phyloP scores from a whole-genome alignment of 148 eudicot genomes.

The Rhododendron henanense region DNA sequence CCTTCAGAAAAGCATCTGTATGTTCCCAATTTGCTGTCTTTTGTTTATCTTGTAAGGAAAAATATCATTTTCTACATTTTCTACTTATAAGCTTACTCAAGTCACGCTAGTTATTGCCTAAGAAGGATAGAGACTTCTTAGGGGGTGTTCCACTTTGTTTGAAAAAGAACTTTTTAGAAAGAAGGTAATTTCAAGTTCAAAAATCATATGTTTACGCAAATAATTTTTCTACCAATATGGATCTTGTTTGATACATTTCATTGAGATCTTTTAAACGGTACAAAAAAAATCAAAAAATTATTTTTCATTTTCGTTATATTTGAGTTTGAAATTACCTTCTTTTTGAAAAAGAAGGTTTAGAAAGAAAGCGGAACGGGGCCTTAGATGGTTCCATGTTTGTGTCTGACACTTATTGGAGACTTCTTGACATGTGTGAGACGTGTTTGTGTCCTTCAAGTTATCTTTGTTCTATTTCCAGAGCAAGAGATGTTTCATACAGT shows the following conservation, averaged over 20 bases:
- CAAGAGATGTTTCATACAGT: not conserved
- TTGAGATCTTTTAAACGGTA: too few species aligned
- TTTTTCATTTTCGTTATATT: too few species aligned
- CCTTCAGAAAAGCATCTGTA: conserved; percentile 87
- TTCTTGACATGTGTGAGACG: not conserved
- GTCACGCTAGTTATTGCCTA: not conserved
- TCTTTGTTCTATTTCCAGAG: not conserved
- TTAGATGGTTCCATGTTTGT: not conserved
- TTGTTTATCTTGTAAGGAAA: conserved; percentile 2
- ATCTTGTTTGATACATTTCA: too few species aligned
- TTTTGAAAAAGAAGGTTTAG: too few species aligned
- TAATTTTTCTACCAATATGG: too few species aligned
- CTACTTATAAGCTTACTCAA: not conserved
- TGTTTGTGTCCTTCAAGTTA: not conserved
- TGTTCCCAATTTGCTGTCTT: conserved; percentile 24
- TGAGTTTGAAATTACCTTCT: too few species aligned
- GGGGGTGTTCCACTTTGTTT: not conserved
- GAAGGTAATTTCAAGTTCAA: too few species aligned
- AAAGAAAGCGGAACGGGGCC: too few species aligned
- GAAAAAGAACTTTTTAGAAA: too few species aligned
- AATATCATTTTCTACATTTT: not conserved
- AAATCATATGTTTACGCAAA: too few species aligned
- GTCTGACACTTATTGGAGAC: not conserved
- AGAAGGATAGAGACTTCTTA: not conserved
- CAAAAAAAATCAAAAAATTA: too few species aligned